phyloP scores from a whole-genome alignment of 2,329 filamentous ascomycete genomes.

The Colletotrichum sp. region DNA sequence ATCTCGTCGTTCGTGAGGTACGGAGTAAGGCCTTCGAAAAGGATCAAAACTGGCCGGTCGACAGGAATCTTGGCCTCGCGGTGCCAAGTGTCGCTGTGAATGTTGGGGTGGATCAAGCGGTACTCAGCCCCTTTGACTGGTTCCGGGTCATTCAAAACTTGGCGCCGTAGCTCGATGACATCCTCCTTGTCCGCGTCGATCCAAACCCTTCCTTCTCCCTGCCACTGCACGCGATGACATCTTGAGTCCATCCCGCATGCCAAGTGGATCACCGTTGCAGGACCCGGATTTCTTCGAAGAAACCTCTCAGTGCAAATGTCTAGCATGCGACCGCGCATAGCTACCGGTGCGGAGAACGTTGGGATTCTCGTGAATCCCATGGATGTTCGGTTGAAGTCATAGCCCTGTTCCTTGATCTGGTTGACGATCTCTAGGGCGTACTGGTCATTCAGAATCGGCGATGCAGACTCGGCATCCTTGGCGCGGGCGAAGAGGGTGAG shows the following conservation, averaged over 20 bases:
- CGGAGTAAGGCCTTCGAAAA: slow-evolving; percentile 37
- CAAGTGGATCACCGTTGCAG: slow-evolving; percentile 33
- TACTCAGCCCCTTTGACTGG: slow-evolving; percentile 24
- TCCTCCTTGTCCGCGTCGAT: slow-evolving; percentile 40
- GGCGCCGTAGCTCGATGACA: slow-evolving; percentile 34
- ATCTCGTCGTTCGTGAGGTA: slow-evolving; percentile 32
- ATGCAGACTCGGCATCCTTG: slow-evolving; percentile 10
- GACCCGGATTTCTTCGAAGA: slow-evolving; percentile 23
- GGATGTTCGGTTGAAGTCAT: slow-evolving; percentile 7
- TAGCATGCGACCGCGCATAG: slow-evolving; percentile 13
- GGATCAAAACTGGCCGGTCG: slow-evolving; percentile 34
- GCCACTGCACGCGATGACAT: slow-evolving; percentile 25
- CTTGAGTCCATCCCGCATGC: slow-evolving; percentile 36
- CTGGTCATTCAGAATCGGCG: slow-evolving; percentile 19
- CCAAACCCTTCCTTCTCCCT: slow-evolving; percentile 29
- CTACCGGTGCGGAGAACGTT: not conserved
- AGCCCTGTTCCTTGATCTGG: not conserved
- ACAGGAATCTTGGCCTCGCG: slow-evolving; percentile 26
- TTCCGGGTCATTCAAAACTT: slow-evolving; percentile 25
- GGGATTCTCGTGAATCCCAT: not conserved
- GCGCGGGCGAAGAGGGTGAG: slow-evolving; percentile 19
- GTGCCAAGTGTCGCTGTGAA: slow-evolving; percentile 34
- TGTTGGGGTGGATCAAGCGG: slow-evolving; percentile 25
- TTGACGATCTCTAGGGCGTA: slow-evolving; percentile 11
- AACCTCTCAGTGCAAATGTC: slow-evolving; percentile 31